phyloP scores from a whole-genome alignment of 129 eudicot species.

The Helichrysum umbraculigerum region DNA sequence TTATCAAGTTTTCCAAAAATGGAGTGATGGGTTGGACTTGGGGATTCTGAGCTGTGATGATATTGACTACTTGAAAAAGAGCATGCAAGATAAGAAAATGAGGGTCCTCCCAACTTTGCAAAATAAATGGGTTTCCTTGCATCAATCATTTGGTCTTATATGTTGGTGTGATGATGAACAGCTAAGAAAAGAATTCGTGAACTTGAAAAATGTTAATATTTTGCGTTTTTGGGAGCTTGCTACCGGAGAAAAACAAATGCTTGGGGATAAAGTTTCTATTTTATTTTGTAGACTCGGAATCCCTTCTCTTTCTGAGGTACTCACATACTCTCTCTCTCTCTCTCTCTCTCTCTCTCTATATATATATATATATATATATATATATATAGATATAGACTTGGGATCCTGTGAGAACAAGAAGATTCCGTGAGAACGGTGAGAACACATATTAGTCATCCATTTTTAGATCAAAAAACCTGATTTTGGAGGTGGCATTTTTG shows the following conservation, averaged over 20 bases:
- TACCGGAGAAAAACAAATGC: constrained; percentile 48
- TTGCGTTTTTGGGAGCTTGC: constrained; percentile 56
- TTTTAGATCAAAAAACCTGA: no score
- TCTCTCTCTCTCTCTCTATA: no score
- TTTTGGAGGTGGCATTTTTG: no score
- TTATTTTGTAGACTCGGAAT: constrained; percentile 54
- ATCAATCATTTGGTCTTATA: constrained; percentile 60
- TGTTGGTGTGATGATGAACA: constrained; percentile 76
- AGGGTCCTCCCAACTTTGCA: constrained; percentile 61
- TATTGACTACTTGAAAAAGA: constrained; percentile 53
- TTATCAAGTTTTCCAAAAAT: constrained; percentile 55
- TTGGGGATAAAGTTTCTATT: constrained; percentile 44
- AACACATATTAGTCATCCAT: no score
- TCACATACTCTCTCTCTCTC: not conserved
- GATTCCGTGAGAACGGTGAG: no score
- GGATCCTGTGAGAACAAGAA: no score
- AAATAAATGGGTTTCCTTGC: constrained; percentile 84
- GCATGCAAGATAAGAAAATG: constrained; percentile 45
- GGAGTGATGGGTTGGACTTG: constrained; percentile 59
- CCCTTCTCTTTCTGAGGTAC: constrained; percentile 74
- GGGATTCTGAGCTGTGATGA: constrained; percentile 55
- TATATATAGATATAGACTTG: no score
- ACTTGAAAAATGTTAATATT: constrained; percentile 54
- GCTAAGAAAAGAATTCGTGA: constrained; percentile 59
- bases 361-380: no score